Evolutionary conservation across 1,284 basidiomycete species (phyloP).

Genomic region (Volvariella volvacea): DNA sequence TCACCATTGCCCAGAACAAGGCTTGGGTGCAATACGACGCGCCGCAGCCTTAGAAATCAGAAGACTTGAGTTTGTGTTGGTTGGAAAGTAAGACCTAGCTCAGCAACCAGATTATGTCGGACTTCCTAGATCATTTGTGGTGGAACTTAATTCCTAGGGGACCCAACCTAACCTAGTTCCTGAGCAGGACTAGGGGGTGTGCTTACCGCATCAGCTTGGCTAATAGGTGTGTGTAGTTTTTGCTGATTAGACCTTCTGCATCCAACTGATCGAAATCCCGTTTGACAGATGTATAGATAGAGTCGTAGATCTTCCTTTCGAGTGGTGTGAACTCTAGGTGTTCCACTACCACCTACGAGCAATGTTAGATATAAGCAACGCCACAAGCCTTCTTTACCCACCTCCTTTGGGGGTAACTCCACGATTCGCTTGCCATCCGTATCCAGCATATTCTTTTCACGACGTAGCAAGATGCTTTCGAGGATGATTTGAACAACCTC

Average conservation of each 20-base stretch:
- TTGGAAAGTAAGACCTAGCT: too few relatives aligned
- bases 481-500: constrained; percentile 92
- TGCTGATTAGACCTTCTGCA: constrained; percentile 72
- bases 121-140: too few relatives aligned
- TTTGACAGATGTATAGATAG: constrained; percentile 64
- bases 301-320: constrained; percentile 80
- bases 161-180: too few relatives aligned
- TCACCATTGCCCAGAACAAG: constrained; percentile 58
- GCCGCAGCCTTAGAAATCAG: constrained; percentile 55
- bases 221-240: constrained; percentile 86
- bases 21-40: constrained; percentile 81
- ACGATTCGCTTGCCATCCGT: constrained; percentile 86
- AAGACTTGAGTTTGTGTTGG: not conserved
- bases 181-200: constrained; percentile 4
- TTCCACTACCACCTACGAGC: constrained; percentile 51
- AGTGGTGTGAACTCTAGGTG: constrained; percentile 69
- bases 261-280: constrained; percentile 69
- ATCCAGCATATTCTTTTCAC: constrained; percentile 94
- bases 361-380: too few relatives aligned
- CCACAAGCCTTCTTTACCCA: too few relatives aligned
- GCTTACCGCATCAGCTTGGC: constrained; percentile 87
- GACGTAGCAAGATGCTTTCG: constrained; percentile 82
- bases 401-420: constrained; percentile 81
- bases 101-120: too few relatives aligned
- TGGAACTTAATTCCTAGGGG: too few relatives aligned